Percentiles rank a stretch among this genome's conserved stretches.
Conservation (phyloP, 768 basidiomycete genomes). For the Suillus americanus region DNA sequence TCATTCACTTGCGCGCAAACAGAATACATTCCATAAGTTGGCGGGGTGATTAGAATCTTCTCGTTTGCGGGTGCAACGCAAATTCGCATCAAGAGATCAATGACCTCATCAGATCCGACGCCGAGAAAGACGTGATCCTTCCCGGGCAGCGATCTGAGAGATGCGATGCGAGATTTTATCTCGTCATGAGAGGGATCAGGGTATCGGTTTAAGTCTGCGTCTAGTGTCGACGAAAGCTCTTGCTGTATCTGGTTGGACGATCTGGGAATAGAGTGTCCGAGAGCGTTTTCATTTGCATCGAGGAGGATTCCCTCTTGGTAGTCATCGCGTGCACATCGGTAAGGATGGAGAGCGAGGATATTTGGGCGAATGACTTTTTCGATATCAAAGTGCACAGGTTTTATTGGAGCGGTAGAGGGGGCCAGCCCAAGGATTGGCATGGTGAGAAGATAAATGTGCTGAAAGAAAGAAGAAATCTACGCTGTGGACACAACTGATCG, state of each 20-base stretch:
- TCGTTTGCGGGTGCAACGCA: slow-evolving; percentile 79
- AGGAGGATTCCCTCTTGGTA: slow-evolving; percentile 89
- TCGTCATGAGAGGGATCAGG: slow-evolving; percentile 85
- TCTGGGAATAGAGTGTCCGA: slow-evolving; percentile 78
- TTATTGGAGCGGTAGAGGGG: slow-evolving; percentile 39
- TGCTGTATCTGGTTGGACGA: slow-evolving; percentile 28
- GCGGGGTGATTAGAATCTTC: slow-evolving; percentile 85
- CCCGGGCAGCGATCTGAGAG: slow-evolving; percentile 66
- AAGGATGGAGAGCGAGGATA: slow-evolving; percentile 87
- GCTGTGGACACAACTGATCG: background rate
- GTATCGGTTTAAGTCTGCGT: slow-evolving; percentile 80
- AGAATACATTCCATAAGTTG: slow-evolving; percentile 97
- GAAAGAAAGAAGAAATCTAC: background rate
- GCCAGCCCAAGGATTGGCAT: slow-evolving; percentile 70
- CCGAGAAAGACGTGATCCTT: slow-evolving; percentile 83
- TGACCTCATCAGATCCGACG: slow-evolving; percentile 95
- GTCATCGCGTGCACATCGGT: slow-evolving; percentile 95
- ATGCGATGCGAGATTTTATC: slow-evolving; percentile 76
- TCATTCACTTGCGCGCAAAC: slow-evolving; percentile 97
- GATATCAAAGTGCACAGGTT: slow-evolving; percentile 83
- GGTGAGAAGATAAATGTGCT: background rate
- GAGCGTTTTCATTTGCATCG: slow-evolving; percentile 96
- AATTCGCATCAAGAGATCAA: slow-evolving; percentile 91
- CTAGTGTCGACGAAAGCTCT: slow-evolving; percentile 38
- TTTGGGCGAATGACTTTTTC: slow-evolving; percentile 88